Evolutionary conservation across 345 rosid species (phyloP), one percentile per base, ranked within the genome.

Genomic region (Durio zibethinus): DNA sequence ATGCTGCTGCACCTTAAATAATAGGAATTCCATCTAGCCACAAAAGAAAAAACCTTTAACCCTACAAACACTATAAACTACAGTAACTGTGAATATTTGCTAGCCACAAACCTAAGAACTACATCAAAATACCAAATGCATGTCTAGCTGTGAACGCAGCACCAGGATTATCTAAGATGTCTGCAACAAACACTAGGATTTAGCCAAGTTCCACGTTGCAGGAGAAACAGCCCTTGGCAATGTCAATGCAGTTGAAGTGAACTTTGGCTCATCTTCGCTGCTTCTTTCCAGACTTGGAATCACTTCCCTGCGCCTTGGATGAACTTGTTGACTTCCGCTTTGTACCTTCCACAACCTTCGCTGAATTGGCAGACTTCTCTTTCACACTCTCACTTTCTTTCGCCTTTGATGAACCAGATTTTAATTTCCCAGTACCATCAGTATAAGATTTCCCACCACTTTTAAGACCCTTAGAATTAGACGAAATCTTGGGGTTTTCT

Each of bases 221-320:
- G 20, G 5, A 29, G 20, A 60, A 29, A 38, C 38, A 57, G 21
- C 33, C 59, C 63, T 57, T 25, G 4, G 25, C 12, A 63, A 43
- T 27, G 74, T 45, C 56, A 25, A 23, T 35, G 43, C 42, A 52
- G 6, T 23, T 36, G 2, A 36, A 5, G 45, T 7, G 4, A 63
- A 31, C 62, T 74, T 75, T 64, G 74, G 77, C 80, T 82, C 80
- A 90, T 77, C 92, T 87, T 79, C 84, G 82, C 72, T 92, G 89
- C 82, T 90, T 93, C 77, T 86, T 90, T 33, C 88, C 88, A 2
- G 90, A 82, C 80, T 85, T 90, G 0, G 63, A 42, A 64, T 84
- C 91, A 62, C 87, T 89, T 76, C 88, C 90, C 43, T 33, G 89
- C 14, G 81, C 81, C 86, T 86, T 93, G 20, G 86, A 70, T 48